Conservation (phyloP, 208 protist species). For the Endotrypanum monterogeii region DNA sequence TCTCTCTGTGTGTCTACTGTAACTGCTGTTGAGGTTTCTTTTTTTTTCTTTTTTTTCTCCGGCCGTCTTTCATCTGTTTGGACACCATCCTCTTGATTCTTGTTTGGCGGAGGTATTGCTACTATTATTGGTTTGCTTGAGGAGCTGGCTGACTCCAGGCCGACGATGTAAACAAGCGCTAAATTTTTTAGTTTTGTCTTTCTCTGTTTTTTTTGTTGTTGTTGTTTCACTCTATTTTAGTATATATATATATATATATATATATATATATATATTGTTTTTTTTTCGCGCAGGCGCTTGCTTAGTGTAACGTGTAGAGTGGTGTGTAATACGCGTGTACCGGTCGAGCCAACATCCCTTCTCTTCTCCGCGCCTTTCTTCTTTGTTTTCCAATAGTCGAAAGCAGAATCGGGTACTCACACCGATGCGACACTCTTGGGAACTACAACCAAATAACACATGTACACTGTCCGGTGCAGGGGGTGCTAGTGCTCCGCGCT, state of each 20-base stretch:
- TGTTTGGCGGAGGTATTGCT: too few species aligned
- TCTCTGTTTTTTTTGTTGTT: neutral
- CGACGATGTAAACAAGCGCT: conserved; percentile 5
- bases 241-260: too few species aligned
- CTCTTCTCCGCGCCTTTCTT: neutral
- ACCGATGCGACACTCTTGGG: neutral
- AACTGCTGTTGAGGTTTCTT: neutral
- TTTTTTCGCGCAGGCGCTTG: too few species aligned
- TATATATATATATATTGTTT: neutral
- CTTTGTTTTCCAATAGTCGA: neutral
- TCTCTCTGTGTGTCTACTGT: neutral
- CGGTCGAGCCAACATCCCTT: neutral
- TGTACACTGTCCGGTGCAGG: neutral
- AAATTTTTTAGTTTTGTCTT: neutral
- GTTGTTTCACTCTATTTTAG: neutral
- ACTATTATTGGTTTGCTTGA: neutral
- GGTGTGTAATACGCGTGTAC: neutral
- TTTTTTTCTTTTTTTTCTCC: neutral
- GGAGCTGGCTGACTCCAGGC: neutral
- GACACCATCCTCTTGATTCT: conserved; percentile 4
- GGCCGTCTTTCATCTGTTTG: neutral
- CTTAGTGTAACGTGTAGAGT: too few species aligned
- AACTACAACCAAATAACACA: neutral
- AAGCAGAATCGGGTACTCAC: neutral
- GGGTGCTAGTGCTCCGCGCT: neutral